Evolutionary conservation across 768 basidiomycete species (phyloP), one percentile per base, ranked within the genome.

Genomic region (Hericium coralloides): DNA sequence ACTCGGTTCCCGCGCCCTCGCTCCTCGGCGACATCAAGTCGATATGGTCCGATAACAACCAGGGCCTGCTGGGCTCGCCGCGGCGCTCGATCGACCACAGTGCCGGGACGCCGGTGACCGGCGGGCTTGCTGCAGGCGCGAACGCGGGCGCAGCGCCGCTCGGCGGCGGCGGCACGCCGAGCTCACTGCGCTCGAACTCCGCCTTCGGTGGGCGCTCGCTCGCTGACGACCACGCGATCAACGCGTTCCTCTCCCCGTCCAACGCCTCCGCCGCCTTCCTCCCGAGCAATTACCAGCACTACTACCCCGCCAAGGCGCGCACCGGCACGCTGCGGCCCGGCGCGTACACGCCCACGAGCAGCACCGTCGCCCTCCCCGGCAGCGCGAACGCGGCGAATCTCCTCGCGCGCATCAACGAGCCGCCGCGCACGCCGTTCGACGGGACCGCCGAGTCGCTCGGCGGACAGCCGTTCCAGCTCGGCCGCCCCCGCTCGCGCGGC

Each of bases 211-310:
- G 67, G 1, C 57, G 69, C 12, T 59, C 61, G 47, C 38, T 63
- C 38, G 65, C 64, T 39, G 72, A 75, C 8, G 74, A 78, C 38
- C 70, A 73, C 52, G 49, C 66, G 0, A 31, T 31, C 26, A 71
- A 70, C 0, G 63, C 73, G 17, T 76, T 78, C 69, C 73, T 84
- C 59, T 75, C 78, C 41, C 88, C 87, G 0, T 86, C 85, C 52
- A 91, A 92, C 65, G 87, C 89, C 2, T 87, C 85, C 38, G 89
- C 86, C 1, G 89, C 89, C 9, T 92, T 92, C 74, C 73, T 92
- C 10, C 87, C 87, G 1, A 79, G 85, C 9, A 70, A 87, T 39
- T 85, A 87, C 60, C 78, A 79, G 38, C 80, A 83, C 60, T 89
- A 88, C 60, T 70, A 80, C 45, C 77, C 72, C 55, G 72, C 81